Evolutionary conservation across 1,284 basidiomycete genomes (phyloP).

Genomic region (Xerocomus nothofagi): DNA sequence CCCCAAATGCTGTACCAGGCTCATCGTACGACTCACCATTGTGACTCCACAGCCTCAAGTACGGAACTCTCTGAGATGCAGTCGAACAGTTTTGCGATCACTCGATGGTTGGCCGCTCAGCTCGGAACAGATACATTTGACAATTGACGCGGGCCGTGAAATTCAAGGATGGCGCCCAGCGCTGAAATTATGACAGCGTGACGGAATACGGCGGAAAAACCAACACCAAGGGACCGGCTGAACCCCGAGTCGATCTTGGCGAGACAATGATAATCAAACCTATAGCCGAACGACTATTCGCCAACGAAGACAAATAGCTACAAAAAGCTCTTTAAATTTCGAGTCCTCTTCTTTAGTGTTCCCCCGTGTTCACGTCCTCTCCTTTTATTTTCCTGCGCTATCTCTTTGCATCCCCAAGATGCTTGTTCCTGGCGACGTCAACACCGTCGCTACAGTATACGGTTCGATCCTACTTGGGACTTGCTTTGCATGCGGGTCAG

Average conservation of each 20-base stretch:
- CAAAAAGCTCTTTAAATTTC: conserved; percentile 31
- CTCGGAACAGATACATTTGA: conserved; percentile 6
- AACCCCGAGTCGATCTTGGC: conserved; percentile 21
- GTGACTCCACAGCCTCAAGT: not conserved
- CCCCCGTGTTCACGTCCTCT: conserved; percentile 32
- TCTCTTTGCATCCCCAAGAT: conserved; percentile 15
- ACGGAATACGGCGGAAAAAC: conserved; percentile 21
- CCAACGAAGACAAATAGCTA: conserved; percentile 38
- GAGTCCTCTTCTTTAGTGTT: conserved; percentile 18
- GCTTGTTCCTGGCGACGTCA: conserved; percentile 32
- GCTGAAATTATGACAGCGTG: conserved; percentile 12
- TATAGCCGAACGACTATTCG: no score
- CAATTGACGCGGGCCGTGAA: not conserved
- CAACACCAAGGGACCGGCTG: conserved; percentile 14
- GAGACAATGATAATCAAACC: no score
- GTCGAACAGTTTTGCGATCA: not conserved
- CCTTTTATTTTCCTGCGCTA: conserved; percentile 14
- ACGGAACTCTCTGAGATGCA: not conserved
- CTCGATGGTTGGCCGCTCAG: not conserved
- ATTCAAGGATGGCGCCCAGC: not conserved
- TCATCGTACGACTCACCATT: not conserved
- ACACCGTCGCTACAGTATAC: conserved; percentile 33
- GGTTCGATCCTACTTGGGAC: conserved; percentile 34
- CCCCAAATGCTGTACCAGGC: not conserved
- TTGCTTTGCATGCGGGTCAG: conserved; percentile 31